phyloP scores from a whole-genome alignment of 371 early-diverging fungal species.

The Zancudomyces culisetae region DNA sequence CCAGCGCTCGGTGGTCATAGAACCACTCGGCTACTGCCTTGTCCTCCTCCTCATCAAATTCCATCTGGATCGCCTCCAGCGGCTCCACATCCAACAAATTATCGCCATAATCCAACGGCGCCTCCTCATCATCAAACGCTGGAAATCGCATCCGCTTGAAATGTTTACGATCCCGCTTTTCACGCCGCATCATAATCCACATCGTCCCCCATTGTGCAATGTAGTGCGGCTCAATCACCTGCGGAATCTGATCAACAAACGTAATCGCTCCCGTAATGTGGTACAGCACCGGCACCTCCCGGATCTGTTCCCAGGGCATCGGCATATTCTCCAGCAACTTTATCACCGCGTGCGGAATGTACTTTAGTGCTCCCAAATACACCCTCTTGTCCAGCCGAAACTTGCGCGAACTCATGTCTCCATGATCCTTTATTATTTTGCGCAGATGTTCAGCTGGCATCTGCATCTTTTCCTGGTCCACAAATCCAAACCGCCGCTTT shows the following conservation, averaged over 20 bases:
- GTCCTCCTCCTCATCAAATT: slow-evolving; percentile 91
- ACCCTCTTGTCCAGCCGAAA: slow-evolving; percentile 91
- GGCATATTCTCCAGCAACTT: slow-evolving; percentile 98
- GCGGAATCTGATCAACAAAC: slow-evolving; percentile 91
- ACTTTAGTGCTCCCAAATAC: slow-evolving; percentile 93
- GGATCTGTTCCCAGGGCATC: slow-evolving; percentile 98
- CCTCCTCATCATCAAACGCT: slow-evolving; percentile 96
- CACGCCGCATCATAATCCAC: slow-evolving; percentile 99
- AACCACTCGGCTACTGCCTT: slow-evolving; percentile 86
- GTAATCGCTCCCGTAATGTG: slow-evolving; percentile 97
- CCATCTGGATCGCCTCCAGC: slow-evolving; percentile 95
- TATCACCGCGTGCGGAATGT: slow-evolving; percentile 94
- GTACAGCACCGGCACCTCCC: slow-evolving; percentile 92
- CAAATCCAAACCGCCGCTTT: slow-evolving; percentile 74
- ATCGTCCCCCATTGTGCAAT: slow-evolving; percentile 97
- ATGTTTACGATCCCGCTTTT: slow-evolving; percentile 92
- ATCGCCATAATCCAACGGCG: slow-evolving; percentile 93
- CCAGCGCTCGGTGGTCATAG: slow-evolving; percentile 86
- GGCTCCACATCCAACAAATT: slow-evolving; percentile 94
- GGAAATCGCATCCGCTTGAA: slow-evolving; percentile 98
- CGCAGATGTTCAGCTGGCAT: slow-evolving; percentile 97
- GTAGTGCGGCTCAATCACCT: slow-evolving; percentile 89
- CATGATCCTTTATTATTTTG: slow-evolving; percentile 92
- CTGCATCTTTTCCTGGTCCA: slow-evolving; percentile 50
- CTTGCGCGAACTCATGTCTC: slow-evolving; percentile 95